These are phyloP conservation scores for Globisporangium paroecandrum DNA, from an alignment of 352 stramenopile species.

Conservation along the genomic window DNA sequence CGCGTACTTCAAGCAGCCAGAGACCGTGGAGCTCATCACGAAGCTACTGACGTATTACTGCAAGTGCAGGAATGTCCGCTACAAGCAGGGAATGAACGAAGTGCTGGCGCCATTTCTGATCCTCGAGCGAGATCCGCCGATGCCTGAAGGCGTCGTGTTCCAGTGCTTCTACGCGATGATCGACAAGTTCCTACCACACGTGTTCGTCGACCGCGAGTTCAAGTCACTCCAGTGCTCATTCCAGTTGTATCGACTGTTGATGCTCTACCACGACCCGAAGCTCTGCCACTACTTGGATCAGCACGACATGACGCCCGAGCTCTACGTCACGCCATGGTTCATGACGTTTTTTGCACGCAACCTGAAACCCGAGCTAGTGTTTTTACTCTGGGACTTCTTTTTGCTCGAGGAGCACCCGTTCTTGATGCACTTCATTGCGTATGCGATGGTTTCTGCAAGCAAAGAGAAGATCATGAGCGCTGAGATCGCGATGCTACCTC, in stretches of 20 bases:
- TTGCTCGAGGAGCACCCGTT: conserved; percentile 86
- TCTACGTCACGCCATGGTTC: conserved; percentile 94
- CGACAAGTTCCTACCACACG: conserved; percentile 83
- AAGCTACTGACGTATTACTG: conserved; percentile 93
- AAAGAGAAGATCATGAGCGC: conserved; percentile 54
- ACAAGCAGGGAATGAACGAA: conserved; percentile 96
- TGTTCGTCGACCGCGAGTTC: conserved; percentile 90
- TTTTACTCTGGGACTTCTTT: conserved; percentile 91
- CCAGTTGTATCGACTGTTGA: conserved; percentile 86
- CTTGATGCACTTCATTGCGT: conserved; percentile 87
- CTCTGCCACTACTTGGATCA: conserved; percentile 87
- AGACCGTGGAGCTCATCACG: conserved; percentile 71
- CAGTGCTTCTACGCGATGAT: conserved; percentile 90
- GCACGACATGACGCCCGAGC: conserved; percentile 89
- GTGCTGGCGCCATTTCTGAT: conserved; percentile 90
- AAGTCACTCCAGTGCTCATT: conserved; percentile 90
- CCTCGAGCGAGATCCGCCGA: conserved; percentile 36
- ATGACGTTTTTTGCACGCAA: conserved; percentile 92
- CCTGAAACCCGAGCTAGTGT: conserved; percentile 65
- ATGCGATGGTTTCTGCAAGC: conserved; percentile 69
- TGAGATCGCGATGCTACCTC: conserved; percentile 75
- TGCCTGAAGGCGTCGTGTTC: conserved; percentile 73
- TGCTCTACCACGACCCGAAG: conserved; percentile 91
- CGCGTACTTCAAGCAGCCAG: conserved; percentile 60
- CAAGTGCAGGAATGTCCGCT: conserved; percentile 85